Evolutionary conservation across 1,284 basidiomycete genomes (phyloP).

Genomic region (Moniliella sp.): DNA sequence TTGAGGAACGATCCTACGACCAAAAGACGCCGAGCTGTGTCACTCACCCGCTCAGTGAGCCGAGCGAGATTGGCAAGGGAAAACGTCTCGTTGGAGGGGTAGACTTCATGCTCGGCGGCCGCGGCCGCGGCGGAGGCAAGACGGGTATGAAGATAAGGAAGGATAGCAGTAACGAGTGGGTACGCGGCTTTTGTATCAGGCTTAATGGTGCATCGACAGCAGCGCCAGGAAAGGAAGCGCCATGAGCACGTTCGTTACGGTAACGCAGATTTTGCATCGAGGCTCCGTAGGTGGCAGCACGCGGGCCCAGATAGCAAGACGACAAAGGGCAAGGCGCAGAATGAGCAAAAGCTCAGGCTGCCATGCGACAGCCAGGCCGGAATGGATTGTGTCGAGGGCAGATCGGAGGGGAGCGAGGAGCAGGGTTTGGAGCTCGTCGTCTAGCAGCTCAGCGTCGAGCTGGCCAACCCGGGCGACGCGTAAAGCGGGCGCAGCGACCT

Average conservation of each 20-base stretch:
- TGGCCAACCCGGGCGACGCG: conserved; percentile 50
- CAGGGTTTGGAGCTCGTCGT: conserved; percentile 64
- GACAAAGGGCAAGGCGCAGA: conserved; percentile 58
- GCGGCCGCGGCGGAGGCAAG: too few species aligned
- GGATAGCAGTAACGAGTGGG: conserved; percentile 50
- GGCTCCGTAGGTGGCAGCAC: conserved; percentile 72
- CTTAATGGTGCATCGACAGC: background rate
- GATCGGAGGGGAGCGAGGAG: conserved; percentile 61
- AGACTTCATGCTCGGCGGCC: too few species aligned
- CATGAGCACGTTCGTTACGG: conserved; percentile 31
- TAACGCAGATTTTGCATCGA: conserved; percentile 59
- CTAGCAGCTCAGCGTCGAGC: conserved; percentile 74
- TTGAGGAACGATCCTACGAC: conserved; percentile 48
- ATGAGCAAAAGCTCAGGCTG: conserved; percentile 62
- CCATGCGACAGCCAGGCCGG: conserved; percentile 45
- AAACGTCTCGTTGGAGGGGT: too few species aligned
- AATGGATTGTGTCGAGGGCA: conserved; percentile 43
- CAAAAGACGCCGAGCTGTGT: conserved; percentile 46
- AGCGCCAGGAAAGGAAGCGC: conserved; percentile 3
- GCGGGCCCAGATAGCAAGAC: conserved; percentile 57
- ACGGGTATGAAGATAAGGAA: conserved; percentile 58
- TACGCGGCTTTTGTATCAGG: too few species aligned
- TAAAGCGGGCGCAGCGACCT: conserved; percentile 21
- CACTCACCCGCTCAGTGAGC: too few species aligned
- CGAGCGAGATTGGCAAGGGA: too few species aligned